Percentiles rank a stretch among this genome's conserved stretches.
phyloP scores from a whole-genome alignment of 1,284 basidiomycete species.

The Heterobasidion annosum region DNA sequence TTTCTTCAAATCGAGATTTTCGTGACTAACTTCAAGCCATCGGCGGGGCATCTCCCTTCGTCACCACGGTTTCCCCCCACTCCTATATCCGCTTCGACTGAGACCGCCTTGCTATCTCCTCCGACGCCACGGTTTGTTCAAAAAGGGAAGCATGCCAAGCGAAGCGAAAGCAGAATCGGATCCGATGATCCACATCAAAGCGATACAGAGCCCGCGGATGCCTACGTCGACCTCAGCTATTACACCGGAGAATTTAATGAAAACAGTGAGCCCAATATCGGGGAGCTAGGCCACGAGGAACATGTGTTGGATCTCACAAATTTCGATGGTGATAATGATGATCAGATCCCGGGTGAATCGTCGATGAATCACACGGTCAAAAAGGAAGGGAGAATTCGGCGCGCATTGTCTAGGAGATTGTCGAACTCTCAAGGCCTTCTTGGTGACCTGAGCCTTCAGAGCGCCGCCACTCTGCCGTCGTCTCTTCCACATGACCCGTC shows the following conservation, averaged over 20 bases:
- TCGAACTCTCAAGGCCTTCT: conserved; percentile 11
- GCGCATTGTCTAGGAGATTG: conserved; percentile 40
- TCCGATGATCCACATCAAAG: conserved; percentile 9
- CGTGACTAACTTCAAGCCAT: conserved; percentile 50
- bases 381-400: conserved; percentile 61
- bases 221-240: conserved; percentile 38
- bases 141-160: conserved; percentile 2
- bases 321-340: conserved; percentile 75
- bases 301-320: conserved; percentile 68
- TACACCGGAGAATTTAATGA: conserved; percentile 26
- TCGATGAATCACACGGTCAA: conserved; percentile 52
- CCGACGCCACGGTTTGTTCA: conserved; percentile 31
- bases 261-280: conserved; percentile 10
- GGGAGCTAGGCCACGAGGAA: conserved; percentile 37
- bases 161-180: neutral
- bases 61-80: conserved; percentile 4
- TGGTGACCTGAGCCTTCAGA: neutral
- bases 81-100: neutral
- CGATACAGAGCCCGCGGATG: conserved; percentile 21
- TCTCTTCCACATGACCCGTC: neutral
- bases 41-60: conserved; percentile 3
- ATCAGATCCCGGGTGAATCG: conserved; percentile 51
- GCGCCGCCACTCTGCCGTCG: neutral
- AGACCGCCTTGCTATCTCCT: conserved; percentile 22
- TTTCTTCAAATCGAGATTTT: conserved; percentile 74